phyloP scores from a whole-genome alignment of 768 basidiomycete genomes.

The Lactarius hatsudake region DNA sequence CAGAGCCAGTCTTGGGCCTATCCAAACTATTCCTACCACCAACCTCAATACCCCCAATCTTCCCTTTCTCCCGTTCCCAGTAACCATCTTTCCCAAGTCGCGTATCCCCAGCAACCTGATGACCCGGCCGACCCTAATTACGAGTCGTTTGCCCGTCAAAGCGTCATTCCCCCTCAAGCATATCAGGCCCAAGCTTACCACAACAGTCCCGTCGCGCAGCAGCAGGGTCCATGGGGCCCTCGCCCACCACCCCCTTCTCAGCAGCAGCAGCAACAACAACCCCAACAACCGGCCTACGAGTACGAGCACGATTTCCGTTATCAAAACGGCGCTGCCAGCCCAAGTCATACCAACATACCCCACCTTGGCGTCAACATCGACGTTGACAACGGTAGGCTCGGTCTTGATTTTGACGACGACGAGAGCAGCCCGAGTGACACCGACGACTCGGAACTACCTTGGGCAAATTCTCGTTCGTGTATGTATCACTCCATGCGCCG shows the following conservation, averaged over 20 bases:
- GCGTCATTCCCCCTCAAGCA: slow-evolving; percentile 73
- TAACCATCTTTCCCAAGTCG: slow-evolving; percentile 46
- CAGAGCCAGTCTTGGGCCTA: slow-evolving; percentile 29
- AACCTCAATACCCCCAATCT: slow-evolving; percentile 39
- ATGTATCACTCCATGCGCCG: slow-evolving; percentile 9
- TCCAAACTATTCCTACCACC: slow-evolving; percentile 34
- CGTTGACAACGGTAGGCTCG: slow-evolving; percentile 55
- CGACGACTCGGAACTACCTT: slow-evolving; percentile 58
- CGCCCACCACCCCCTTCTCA: slow-evolving; percentile 37
- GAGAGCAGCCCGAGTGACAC: slow-evolving; percentile 41
- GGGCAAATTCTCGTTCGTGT: slow-evolving; percentile 36
- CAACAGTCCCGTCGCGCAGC: slow-evolving; percentile 41
- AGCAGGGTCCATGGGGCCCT: slow-evolving; percentile 26
- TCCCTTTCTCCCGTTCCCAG: slow-evolving; percentile 47
- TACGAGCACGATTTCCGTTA: slow-evolving; percentile 23
- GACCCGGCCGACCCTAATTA: slow-evolving; percentile 48
- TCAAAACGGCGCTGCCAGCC: slow-evolving; percentile 33
- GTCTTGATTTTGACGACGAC: slow-evolving; percentile 48
- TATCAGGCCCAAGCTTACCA: slow-evolving; percentile 75
- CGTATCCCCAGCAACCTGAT: slow-evolving; percentile 47
- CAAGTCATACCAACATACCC: slow-evolving; percentile 36
- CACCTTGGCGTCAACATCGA: slow-evolving; percentile 46
- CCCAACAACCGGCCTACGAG: slow-evolving; percentile 27
- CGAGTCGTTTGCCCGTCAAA: slow-evolving; percentile 46
- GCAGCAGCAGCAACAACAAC: slow-evolving; percentile 24